Evolutionary conservation across 2,329 filamentous ascomycete species (phyloP).

Genomic region (Bimuria novae-zelandiae): DNA sequence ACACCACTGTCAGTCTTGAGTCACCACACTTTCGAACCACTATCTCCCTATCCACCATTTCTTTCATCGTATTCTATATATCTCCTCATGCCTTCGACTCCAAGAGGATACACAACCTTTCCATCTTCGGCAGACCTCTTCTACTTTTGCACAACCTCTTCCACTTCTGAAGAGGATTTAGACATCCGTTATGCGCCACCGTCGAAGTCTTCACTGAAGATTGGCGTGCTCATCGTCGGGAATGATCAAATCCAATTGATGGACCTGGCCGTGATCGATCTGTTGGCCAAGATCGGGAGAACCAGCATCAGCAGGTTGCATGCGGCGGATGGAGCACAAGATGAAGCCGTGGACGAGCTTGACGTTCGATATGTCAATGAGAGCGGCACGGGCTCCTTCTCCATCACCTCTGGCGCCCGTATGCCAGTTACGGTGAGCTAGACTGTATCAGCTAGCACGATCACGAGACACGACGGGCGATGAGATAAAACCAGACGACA

Average conservation of each 20-base stretch:
- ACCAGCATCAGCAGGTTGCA: constrained; percentile 33
- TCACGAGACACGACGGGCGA: constrained; percentile 6
- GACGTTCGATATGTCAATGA: constrained; percentile 45
- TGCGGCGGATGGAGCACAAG: constrained; percentile 26
- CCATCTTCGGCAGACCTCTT: constrained; percentile 44
- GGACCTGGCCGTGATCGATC: constrained; percentile 41
- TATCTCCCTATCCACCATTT: constrained; percentile 3
- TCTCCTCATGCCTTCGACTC: constrained; percentile 38
- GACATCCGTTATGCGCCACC: constrained; percentile 38
- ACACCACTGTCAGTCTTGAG: constrained; percentile 14
- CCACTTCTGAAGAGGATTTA: constrained; percentile 40
- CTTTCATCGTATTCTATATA: neutral
- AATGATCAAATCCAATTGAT: constrained; percentile 37
- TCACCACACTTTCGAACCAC: constrained; percentile 10
- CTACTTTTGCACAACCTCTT: constrained; percentile 43
- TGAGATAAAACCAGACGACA: neutral
- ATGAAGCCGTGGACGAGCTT: constrained; percentile 42
- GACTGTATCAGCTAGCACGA: constrained; percentile 27
- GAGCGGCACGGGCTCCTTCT: constrained; percentile 43
- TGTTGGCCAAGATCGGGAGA: constrained; percentile 38
- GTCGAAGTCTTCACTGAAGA: constrained; percentile 39
- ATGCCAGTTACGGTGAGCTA: constrained; percentile 47
- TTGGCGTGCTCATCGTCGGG: constrained; percentile 39
- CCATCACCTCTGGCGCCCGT: constrained; percentile 41
- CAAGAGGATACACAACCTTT: constrained; percentile 39